A percentile compares a stretch with the other conserved stretches of the same genome.
Evolutionary conservation across 768 basidiomycete genomes (phyloP).

Genomic region (Lactifluus volemus): DNA sequence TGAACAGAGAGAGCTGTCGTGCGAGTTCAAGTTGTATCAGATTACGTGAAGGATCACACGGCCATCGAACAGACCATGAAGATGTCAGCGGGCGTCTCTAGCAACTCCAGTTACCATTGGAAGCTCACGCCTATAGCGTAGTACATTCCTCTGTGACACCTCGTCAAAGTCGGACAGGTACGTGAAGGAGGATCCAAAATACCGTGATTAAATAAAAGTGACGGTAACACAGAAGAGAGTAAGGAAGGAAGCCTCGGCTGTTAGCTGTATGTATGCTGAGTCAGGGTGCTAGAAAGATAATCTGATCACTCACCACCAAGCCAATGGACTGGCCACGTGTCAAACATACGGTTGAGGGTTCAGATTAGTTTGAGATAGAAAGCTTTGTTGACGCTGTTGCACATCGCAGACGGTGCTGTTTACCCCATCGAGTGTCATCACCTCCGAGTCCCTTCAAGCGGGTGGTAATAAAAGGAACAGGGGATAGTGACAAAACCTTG

Average conservation of each 20-base stretch:
- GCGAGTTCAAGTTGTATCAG: conserved; percentile 14
- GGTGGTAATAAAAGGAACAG: too few relatives aligned
- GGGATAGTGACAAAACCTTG: too few relatives aligned
- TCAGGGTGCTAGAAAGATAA: neutral
- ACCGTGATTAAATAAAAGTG: conserved; percentile 1
- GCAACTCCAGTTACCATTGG: conserved; percentile 16
- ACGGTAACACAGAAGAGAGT: neutral
- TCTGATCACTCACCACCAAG: conserved; percentile 24
- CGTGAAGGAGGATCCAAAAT: neutral
- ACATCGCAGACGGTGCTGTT: conserved; percentile 2
- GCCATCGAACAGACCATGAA: conserved; percentile 28
- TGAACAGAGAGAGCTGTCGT: conserved; percentile 21
- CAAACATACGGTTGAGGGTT: conserved; percentile 20
- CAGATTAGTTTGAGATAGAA: neutral
- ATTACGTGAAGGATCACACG: neutral
- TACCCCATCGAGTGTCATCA: neutral
- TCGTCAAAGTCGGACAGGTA: neutral
- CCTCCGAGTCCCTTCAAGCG: neutral
- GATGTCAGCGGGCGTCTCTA: conserved; percentile 33
- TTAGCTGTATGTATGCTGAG: conserved; percentile 22
- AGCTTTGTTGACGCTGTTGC: neutral
- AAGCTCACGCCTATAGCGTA: neutral
- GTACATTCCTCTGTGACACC: conserved; percentile 8
- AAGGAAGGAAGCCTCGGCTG: conserved; percentile 26
- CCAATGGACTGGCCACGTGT: conserved; percentile 31